Evolutionary conservation across 345 rosid genomes (phyloP), one percentile per base, ranked within the genome.

Genomic region (Ceriops decandra): DNA sequence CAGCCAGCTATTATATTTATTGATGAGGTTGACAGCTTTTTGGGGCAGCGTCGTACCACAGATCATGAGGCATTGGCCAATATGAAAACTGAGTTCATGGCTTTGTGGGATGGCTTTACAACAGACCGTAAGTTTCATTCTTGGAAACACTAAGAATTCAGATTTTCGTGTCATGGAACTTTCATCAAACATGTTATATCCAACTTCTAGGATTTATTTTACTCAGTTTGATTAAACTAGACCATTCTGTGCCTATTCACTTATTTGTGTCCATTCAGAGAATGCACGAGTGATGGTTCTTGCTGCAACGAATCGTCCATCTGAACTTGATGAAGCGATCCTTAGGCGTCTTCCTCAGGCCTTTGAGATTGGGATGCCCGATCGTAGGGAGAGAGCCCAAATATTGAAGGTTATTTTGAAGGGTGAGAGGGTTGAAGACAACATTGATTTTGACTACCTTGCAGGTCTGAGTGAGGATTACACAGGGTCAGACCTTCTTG

Each of bases 41-140:
- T 95, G 83, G 95, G 98, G 46, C 98, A 95, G 85, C 97, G 92
- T 11, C 96, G 92, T 7, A 76, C 85, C 53, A 76, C 96, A 46
- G 98, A 95, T 84, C 93, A 90, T 59, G 98, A 88, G 77, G 96
- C 99, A 52, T 64, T 88, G 78, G 82, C 98, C 2, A 95, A 91
- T 69, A 95, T 95, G 98, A 95, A 95, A 86, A 91, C 98, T 2
- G 98, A 95, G 85, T 95, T 90, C 80, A 91, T 95, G 99, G 99
- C 99, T 62, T 82, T 91, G 76, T 95, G 99, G 99, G 98, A 95
- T 86, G 98, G 99, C 8, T 91, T 95, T 78, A 86, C 98, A 10
- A 90, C 98, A 30, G 96, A 95, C 64, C 98, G 98, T 95, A 83
- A 88, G 99, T 89, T 57, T 22, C 64, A 27, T 0, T 31, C 24